Evolutionary conservation across 2,329 filamentous ascomycete genomes (phyloP).

Genomic region (Penicillium aurantiogriseum): DNA sequence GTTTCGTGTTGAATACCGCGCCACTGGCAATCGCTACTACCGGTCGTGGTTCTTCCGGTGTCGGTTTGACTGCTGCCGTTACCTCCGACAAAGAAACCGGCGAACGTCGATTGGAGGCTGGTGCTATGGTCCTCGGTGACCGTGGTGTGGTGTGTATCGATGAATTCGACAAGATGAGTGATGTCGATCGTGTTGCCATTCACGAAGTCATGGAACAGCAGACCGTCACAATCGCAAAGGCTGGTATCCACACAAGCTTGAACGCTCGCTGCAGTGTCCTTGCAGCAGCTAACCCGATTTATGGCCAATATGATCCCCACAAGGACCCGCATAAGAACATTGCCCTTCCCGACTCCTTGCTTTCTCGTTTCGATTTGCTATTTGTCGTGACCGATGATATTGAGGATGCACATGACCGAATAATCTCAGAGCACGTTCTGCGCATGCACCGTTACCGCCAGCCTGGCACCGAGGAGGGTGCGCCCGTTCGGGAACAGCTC

Average conservation of each 20-base stretch:
- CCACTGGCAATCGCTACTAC: slow-evolving; percentile 96
- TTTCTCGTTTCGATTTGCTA: slow-evolving; percentile 97
- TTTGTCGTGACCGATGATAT: slow-evolving; percentile 99
- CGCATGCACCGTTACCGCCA: slow-evolving; percentile 96
- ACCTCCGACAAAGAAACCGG: slow-evolving; percentile 97
- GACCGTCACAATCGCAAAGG: slow-evolving; percentile 97
- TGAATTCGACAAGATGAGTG: slow-evolving; percentile 99
- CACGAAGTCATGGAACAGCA: slow-evolving; percentile 99
- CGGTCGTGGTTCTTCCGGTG: slow-evolving; percentile 91
- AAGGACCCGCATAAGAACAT: slow-evolving; percentile 99
- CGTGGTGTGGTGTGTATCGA: slow-evolving; percentile 98
- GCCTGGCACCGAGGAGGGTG: slow-evolving; percentile 88
- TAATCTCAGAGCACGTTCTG: slow-evolving; percentile 92
- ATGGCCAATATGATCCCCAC: slow-evolving; percentile 96
- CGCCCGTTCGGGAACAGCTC: slow-evolving; percentile 84
- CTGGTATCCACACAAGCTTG: slow-evolving; percentile 93
- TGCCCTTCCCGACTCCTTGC: slow-evolving; percentile 87
- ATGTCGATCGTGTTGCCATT: slow-evolving; percentile 94
- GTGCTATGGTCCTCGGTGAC: slow-evolving; percentile 97
- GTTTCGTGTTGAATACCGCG: slow-evolving; percentile 95
- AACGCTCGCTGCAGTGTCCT: slow-evolving; percentile 97
- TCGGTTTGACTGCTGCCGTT: slow-evolving; percentile 95
- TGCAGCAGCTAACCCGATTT: slow-evolving; percentile 95
- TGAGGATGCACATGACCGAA: slow-evolving; percentile 84
- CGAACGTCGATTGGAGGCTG: slow-evolving; percentile 88